A percentile compares a stretch with the other conserved stretches of the same genome.
These are phyloP conservation scores for Cutaneotrichosporon cyanovorans DNA, from an alignment of 1,284 basidiomycete genomes.

Conservation along the genomic window DNA sequence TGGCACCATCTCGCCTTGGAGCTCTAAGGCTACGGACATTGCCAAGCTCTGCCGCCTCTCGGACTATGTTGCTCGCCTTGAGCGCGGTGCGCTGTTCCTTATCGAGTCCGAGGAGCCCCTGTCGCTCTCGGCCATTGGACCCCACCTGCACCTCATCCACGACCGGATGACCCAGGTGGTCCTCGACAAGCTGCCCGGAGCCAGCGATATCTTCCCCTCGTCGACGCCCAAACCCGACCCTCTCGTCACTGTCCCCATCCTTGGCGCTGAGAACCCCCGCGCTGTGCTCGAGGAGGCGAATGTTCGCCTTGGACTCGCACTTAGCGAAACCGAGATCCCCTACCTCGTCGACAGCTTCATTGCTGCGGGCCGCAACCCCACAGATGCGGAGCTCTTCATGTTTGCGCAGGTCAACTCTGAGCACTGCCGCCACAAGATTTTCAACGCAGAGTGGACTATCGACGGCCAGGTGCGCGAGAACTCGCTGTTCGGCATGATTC, in stretches of 20 bases:
- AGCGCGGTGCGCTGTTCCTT: slow-evolving; percentile 71
- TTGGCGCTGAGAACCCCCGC: slow-evolving; percentile 50
- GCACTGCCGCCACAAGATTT: slow-evolving; percentile 99
- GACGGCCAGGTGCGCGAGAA: slow-evolving; percentile 62
- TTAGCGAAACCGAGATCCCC: slow-evolving; percentile 81
- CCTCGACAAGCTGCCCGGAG: slow-evolving; percentile 55
- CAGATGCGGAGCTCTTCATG: slow-evolving; percentile 99
- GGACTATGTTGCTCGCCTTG: slow-evolving; percentile 64
- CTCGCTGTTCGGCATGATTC: slow-evolving; percentile 95
- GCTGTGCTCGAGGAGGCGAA: slow-evolving; percentile 68
- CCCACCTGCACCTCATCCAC: slow-evolving; percentile 64
- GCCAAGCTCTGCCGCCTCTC: slow-evolving; percentile 75
- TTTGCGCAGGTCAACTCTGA: slow-evolving; percentile 99
- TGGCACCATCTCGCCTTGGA: slow-evolving; percentile 86
- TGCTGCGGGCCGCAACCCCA: slow-evolving; percentile 70
- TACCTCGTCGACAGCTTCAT: slow-evolving; percentile 89
- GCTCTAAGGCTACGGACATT: slow-evolving; percentile 95
- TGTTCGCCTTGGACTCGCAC: slow-evolving; percentile 76
- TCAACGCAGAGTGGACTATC: slow-evolving; percentile 94
- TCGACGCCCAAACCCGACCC: slow-evolving; percentile 54
- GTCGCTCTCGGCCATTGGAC: slow-evolving; percentile 41
- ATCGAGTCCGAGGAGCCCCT: slow-evolving; percentile 52
- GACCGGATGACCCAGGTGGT: slow-evolving; percentile 94
- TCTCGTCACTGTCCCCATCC: slow-evolving; percentile 60
- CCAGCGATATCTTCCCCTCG: slow-evolving; percentile 63